Conservation (phyloP, 202 grass and related monocot species). For the Setaria italica region DNA sequence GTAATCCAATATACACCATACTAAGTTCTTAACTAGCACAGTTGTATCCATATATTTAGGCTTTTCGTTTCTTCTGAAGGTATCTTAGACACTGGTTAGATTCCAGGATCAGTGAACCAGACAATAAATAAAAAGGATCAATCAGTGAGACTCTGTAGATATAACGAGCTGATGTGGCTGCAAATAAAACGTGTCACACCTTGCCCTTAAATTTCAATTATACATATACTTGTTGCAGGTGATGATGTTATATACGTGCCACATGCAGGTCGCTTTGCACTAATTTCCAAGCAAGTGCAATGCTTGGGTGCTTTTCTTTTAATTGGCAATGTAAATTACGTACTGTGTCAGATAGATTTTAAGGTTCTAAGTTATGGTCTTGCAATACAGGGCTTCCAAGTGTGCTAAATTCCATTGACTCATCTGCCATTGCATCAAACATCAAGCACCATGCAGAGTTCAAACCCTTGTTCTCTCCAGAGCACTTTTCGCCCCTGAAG, state of each 20-base stretch:
- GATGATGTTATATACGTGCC: background rate
- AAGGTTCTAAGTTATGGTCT: conserved; percentile 40
- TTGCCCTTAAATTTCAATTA: background rate
- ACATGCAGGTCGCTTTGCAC: background rate
- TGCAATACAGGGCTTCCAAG: conserved; percentile 64
- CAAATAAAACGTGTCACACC: conserved; percentile 3
- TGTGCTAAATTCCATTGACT: conserved; percentile 56
- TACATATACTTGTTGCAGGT: conserved; percentile 12
- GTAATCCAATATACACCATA: background rate
- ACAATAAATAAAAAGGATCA: background rate
- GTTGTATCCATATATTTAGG: background rate
- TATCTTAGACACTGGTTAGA: background rate
- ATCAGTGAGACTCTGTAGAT: background rate
- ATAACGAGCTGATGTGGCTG: background rate
- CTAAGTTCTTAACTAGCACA: background rate
- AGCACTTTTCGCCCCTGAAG: conserved; percentile 74
- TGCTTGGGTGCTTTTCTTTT: background rate
- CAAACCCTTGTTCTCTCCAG: conserved; percentile 86
- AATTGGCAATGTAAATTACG: conserved; percentile 15
- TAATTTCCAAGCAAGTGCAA: background rate
- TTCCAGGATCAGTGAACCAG: conserved; percentile 1
- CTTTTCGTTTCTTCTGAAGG: background rate
- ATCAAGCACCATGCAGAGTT: conserved; percentile 95
- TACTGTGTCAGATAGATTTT: background rate
- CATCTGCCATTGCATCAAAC: conserved; percentile 80